A percentile compares a stretch with the other conserved stretches of the same genome.
phyloP scores from a whole-genome alignment of 2,329 filamentous ascomycete genomes.

The Colletotrichum sp. region DNA sequence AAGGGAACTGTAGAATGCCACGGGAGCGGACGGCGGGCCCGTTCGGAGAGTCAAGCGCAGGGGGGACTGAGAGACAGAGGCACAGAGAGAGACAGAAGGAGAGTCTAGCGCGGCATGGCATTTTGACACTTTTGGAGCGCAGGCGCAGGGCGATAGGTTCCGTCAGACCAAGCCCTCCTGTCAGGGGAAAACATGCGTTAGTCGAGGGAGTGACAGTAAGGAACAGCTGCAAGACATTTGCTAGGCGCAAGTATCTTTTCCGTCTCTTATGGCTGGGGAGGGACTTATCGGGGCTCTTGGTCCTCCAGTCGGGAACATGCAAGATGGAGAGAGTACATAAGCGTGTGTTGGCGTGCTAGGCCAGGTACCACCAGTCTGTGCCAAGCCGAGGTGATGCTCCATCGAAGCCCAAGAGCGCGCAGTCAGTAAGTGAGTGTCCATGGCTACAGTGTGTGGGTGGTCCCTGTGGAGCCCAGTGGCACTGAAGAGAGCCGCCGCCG shows the following conservation, averaged over 20 bases:
- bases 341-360: neutral
- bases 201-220: conserved; percentile 1
- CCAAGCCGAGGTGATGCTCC: neutral
- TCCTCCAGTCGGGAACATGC: neutral
- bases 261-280: neutral
- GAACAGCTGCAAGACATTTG: neutral
- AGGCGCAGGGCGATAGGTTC: neutral
- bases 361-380: neutral
- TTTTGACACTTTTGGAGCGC: neutral
- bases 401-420: neutral
- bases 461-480: neutral
- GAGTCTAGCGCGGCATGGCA: neutral
- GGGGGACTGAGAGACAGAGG: neutral
- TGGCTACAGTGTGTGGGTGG: neutral
- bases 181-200: conserved; percentile 10
- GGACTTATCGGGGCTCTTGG: neutral
- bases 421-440: neutral
- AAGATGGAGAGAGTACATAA: neutral
- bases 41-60: neutral
- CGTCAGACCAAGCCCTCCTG: neutral
- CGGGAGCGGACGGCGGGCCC: neutral
- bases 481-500: conserved; percentile 1
- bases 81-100: neutral
- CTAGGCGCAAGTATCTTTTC: neutral
- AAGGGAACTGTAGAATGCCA: neutral